Evolutionary conservation across 305 asterid genomes (phyloP).

Genomic region (Fraxinus baroniana): DNA sequence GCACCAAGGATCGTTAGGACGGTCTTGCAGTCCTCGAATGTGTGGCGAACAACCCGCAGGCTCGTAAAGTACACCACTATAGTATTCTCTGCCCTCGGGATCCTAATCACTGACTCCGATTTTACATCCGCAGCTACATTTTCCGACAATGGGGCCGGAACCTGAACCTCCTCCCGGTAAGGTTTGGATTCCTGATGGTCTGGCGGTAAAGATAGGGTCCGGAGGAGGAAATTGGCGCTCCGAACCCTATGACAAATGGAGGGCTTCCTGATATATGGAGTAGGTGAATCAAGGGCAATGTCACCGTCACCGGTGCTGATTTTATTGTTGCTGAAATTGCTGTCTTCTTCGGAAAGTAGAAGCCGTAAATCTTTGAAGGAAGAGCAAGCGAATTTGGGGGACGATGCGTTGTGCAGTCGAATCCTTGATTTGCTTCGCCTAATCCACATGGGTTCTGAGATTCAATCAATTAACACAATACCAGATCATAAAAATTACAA

Average conservation of each 20-base stretch:
- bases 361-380: constrained; percentile 81
- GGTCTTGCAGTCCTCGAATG: constrained; percentile 81
- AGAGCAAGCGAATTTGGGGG: constrained; percentile 60
- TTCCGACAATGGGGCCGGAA: constrained; percentile 14
- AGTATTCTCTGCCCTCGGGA: constrained; percentile 67
- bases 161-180: neutral
- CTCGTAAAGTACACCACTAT: constrained; percentile 82
- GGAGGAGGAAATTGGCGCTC: constrained; percentile 56
- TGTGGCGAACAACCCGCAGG: constrained; percentile 76
- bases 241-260: constrained; percentile 74
- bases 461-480: constrained; percentile 16
- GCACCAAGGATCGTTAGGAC: constrained; percentile 64
- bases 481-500: neutral
- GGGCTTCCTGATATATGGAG: constrained; percentile 13
- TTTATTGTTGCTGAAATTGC: neutral
- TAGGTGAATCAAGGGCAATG: constrained; percentile 23
- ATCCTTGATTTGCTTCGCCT: constrained; percentile 58
- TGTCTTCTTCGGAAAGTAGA: constrained; percentile 46
- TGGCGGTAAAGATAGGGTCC: constrained; percentile 41
- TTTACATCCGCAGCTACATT: constrained; percentile 16
- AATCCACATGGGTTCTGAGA: constrained; percentile 68
- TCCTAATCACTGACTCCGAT: constrained; percentile 47
- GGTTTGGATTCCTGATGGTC: neutral
- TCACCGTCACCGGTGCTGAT: constrained; percentile 7
- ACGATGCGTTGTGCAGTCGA: constrained; percentile 42